Evolutionary conservation across 2,329 filamentous ascomycete genomes (phyloP).

Genomic region (Epichloe gansuensis): DNA sequence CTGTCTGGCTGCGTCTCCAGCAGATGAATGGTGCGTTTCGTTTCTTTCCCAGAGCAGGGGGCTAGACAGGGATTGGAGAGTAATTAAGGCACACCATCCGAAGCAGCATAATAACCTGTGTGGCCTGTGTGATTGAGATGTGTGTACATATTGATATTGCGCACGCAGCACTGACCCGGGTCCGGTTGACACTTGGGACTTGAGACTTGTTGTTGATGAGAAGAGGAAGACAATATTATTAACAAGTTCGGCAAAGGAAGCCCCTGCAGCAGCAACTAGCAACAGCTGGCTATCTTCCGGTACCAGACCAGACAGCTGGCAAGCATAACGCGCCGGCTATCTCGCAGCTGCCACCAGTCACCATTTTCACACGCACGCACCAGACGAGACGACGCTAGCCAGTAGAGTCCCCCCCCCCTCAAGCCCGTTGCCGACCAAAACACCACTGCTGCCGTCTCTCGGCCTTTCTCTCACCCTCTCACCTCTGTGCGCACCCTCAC

Average conservation of each 20-base stretch:
- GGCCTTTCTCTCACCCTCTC: background rate
- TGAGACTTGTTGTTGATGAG: too few relatives aligned
- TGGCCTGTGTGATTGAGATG: background rate
- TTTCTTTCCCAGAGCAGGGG: background rate
- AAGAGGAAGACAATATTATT: too few relatives aligned
- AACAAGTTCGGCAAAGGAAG: too few relatives aligned
- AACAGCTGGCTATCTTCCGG: too few relatives aligned
- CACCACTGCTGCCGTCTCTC: constrained; percentile 1
- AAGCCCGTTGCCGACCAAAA: background rate
- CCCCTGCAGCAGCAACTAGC: too few relatives aligned
- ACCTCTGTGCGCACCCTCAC: background rate
- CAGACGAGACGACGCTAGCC: too few relatives aligned
- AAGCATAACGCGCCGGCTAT: background rate
- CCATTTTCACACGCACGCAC: too few relatives aligned
- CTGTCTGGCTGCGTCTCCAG: too few relatives aligned
- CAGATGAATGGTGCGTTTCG: background rate
- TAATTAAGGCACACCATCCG: background rate
- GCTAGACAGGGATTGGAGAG: background rate
- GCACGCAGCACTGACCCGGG: background rate
- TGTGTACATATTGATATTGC: background rate
- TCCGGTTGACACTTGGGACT: too few relatives aligned
- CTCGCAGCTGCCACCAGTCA: background rate
- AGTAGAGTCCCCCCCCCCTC: background rate
- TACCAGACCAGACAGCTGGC: background rate
- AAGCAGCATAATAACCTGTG: background rate